These are phyloP conservation scores for Domatiomyces catenatus DNA, from an alignment of 2,329 filamentous ascomycete species.

Conservation along the genomic window DNA sequence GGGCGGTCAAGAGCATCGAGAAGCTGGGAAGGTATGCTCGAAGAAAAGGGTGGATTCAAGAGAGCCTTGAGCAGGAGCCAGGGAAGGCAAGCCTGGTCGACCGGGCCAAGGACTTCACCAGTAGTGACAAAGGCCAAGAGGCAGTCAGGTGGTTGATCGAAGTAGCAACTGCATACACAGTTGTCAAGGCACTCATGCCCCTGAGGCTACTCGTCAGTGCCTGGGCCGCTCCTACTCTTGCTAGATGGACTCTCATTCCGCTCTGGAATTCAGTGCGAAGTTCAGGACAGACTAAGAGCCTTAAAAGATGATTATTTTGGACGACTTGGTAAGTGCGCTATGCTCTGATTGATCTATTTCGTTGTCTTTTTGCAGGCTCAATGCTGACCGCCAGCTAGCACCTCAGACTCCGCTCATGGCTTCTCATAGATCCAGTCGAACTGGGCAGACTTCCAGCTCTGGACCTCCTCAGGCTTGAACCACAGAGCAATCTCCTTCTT, in stretches of 20 bases:
- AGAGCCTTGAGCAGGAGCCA: slow-evolving; percentile 33
- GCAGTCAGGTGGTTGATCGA: slow-evolving; percentile 44
- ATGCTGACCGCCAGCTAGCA: neutral
- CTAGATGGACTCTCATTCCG: slow-evolving; percentile 45
- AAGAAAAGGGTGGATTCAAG: slow-evolving; percentile 65
- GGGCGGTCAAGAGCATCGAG: slow-evolving; percentile 47
- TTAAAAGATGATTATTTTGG: neutral
- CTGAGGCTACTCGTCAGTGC: slow-evolving; percentile 61
- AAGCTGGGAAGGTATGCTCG: slow-evolving; percentile 64
- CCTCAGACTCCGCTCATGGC: slow-evolving; percentile 26
- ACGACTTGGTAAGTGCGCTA: neutral
- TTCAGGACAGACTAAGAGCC: neutral
- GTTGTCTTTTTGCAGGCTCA: neutral
- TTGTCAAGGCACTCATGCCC: slow-evolving; percentile 75
- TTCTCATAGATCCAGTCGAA: slow-evolving; percentile 98
- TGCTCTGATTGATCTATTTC: neutral
- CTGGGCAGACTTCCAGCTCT: slow-evolving; percentile 70
- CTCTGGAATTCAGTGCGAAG: slow-evolving; percentile 22
- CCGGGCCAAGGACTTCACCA: neutral
- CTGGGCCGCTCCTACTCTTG: slow-evolving; percentile 89
- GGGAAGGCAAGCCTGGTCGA: slow-evolving; percentile 10
- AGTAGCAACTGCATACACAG: slow-evolving; percentile 76
- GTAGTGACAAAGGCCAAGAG: slow-evolving; percentile 21
- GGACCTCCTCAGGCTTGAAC: slow-evolving; percentile 81
- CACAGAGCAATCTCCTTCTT: slow-evolving; percentile 99